A percentile compares a stretch with the other conserved stretches of the same genome.
phyloP scores from a whole-genome alignment of 345 rosid species.

The Ceriops decandra region DNA sequence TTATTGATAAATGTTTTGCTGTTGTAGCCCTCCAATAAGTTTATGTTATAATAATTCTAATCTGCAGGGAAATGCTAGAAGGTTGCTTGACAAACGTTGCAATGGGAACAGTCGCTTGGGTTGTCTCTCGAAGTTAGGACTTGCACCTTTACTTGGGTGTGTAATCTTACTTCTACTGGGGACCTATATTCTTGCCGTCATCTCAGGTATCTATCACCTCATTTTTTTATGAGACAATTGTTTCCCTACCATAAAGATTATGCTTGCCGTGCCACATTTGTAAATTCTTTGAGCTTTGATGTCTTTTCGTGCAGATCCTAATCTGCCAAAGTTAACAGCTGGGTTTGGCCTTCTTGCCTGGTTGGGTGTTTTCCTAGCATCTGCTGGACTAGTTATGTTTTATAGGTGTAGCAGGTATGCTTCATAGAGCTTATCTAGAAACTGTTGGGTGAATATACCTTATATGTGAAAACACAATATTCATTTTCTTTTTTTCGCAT shows the following conservation, averaged over 20 bases:
- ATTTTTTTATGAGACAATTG: constrained; percentile 15
- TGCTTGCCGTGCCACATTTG: background rate
- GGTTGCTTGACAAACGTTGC: constrained; percentile 76
- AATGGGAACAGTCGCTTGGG: constrained; percentile 69
- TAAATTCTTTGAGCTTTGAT: background rate
- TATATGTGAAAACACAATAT: background rate
- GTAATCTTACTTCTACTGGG: constrained; percentile 57
- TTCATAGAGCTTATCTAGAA: background rate
- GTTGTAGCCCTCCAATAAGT: background rate
- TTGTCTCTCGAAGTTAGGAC: constrained; percentile 76
- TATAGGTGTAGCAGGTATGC: constrained; percentile 91
- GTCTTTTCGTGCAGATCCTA: constrained; percentile 49
- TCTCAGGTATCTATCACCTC: constrained; percentile 48
- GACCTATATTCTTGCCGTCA: constrained; percentile 68
- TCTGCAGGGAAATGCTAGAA: constrained; percentile 90
- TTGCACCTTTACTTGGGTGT: constrained; percentile 78
- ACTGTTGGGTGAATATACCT: constrained; percentile 4
- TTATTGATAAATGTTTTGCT: background rate
- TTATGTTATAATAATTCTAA: constrained; percentile 8
- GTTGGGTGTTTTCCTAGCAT: constrained; percentile 72
- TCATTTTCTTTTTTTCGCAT: background rate
- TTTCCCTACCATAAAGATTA: constrained; percentile 14
- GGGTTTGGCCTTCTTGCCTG: constrained; percentile 82
- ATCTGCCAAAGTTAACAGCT: constrained; percentile 70
- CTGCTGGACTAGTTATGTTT: constrained; percentile 68